These are phyloP conservation scores for Hypomyces rosellus DNA, from an alignment of 2,329 filamentous ascomycete species.

Conservation along the genomic window DNA sequence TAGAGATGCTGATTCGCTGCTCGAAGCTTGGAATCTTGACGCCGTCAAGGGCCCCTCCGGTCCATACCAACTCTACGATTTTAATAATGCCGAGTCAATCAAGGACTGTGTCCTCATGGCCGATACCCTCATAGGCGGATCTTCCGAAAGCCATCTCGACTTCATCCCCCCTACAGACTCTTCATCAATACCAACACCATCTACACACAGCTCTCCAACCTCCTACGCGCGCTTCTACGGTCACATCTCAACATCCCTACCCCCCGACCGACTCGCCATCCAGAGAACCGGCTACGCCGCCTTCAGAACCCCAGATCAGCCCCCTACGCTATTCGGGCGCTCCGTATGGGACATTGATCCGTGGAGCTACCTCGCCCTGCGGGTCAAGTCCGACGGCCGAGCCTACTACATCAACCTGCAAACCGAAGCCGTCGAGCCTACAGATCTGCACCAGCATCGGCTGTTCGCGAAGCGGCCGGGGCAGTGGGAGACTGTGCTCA, in stretches of 20 bases:
- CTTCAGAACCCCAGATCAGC: conserved; percentile 75
- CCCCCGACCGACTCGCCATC: conserved; percentile 64
- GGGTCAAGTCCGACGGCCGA: conserved; percentile 83
- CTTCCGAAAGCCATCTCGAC: conserved; percentile 68
- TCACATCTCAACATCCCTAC: conserved; percentile 78
- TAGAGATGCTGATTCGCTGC: not conserved
- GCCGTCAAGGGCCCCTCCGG: conserved; percentile 58
- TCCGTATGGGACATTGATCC: conserved; percentile 84
- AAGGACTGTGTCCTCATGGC: conserved; percentile 69
- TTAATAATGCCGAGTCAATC: conserved; percentile 45
- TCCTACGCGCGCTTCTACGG: conserved; percentile 77
- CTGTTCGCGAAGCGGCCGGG: conserved; percentile 72
- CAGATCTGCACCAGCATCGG: conserved; percentile 93
- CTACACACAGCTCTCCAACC: conserved; percentile 15
- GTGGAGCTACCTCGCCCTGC: conserved; percentile 79
- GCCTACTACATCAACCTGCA: conserved; percentile 95
- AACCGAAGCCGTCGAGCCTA: conserved; percentile 86
- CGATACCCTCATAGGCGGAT: conserved; percentile 81
- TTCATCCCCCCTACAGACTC: conserved; percentile 38
- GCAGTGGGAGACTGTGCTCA: conserved; percentile 90
- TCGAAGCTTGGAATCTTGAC: conserved; percentile 60
- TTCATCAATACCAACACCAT: not conserved
- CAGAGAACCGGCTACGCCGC: conserved; percentile 82
- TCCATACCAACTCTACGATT: conserved; percentile 59
- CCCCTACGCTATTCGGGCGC: conserved; percentile 76